These are phyloP conservation scores for Detonula confervacea DNA, from an alignment of 352 stramenopile species.

Conservation along the genomic window DNA sequence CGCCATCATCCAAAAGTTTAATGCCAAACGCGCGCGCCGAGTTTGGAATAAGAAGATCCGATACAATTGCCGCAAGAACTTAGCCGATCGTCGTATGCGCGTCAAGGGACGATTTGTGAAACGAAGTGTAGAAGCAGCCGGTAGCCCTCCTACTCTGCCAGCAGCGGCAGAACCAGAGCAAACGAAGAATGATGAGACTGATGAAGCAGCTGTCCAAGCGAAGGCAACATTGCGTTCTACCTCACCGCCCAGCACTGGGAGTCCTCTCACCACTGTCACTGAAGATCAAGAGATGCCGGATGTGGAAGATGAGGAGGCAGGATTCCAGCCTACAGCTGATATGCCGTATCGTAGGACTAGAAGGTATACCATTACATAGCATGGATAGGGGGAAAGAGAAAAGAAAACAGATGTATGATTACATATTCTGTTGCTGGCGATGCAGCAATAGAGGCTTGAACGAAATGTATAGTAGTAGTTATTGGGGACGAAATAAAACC, in stretches of 20 bases:
- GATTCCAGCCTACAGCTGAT: conserved; percentile 77
- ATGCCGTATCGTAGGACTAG: conserved; percentile 79
- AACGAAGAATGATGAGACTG: conserved; percentile 2
- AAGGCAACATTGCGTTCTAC: conserved; percentile 4
- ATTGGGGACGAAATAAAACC: no score
- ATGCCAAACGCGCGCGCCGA: conserved; percentile 72
- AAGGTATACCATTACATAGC: conserved; percentile 82
- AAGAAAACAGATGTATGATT: no score
- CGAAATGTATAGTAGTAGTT: no score
- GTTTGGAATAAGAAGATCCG: conserved; percentile 88
- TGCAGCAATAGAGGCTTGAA: no score
- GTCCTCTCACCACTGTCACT: conserved; percentile 36
- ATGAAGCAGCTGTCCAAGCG: background rate
- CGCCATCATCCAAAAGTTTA: conserved; percentile 82
- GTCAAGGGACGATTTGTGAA: conserved; percentile 87
- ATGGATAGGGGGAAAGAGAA: no score
- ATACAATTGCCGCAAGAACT: conserved; percentile 86
- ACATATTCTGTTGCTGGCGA: no score
- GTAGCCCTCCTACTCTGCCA: conserved; percentile 14
- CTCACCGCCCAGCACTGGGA: conserved; percentile 20
- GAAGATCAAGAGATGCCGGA: conserved; percentile 77
- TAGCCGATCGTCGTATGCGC: conserved; percentile 82
- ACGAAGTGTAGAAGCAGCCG: conserved; percentile 52
- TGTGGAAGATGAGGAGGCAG: conserved; percentile 76
- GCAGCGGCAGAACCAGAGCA: conserved; percentile 8